phyloP scores from a whole-genome alignment of 202 grass and related monocot species.

The Digitaria exilis region DNA sequence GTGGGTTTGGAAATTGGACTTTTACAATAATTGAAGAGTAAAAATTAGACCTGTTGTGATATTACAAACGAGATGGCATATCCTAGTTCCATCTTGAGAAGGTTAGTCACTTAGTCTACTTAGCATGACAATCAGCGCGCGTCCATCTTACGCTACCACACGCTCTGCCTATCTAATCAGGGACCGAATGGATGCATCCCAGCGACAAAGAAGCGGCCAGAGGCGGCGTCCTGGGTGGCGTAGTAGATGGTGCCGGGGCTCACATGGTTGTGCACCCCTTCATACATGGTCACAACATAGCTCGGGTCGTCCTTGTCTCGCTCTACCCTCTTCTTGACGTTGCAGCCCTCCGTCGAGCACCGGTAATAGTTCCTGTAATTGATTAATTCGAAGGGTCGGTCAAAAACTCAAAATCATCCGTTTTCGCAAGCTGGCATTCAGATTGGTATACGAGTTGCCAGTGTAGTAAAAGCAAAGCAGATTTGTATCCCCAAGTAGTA shows the following conservation, averaged over 20 bases:
- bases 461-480: neutral
- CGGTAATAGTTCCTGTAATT: constrained; percentile 80
- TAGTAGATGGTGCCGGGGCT: constrained; percentile 66
- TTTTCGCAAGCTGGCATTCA: too few species aligned
- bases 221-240: constrained; percentile 58
- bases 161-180: neutral
- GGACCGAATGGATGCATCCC: constrained; percentile 43
- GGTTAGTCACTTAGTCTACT: neutral
- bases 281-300: constrained; percentile 85
- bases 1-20: too few species aligned
- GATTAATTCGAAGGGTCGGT: neutral
- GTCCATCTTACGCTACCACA: neutral
- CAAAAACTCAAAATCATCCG: neutral
- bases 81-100: neutral
- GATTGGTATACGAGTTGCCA: neutral
- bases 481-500: neutral
- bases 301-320: constrained; percentile 68
- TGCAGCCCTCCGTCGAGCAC: constrained; percentile 87
- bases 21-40: too few species aligned
- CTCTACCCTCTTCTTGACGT: constrained; percentile 93
- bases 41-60: too few species aligned
- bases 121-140: neutral
- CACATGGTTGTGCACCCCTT: constrained; percentile 82
- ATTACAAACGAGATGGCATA: too few species aligned
- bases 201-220: constrained; percentile 81